Evolutionary conservation across 148 eudicot genomes (phyloP), one percentile per base, ranked within the genome.

Genomic region (Rhododendron simsii): DNA sequence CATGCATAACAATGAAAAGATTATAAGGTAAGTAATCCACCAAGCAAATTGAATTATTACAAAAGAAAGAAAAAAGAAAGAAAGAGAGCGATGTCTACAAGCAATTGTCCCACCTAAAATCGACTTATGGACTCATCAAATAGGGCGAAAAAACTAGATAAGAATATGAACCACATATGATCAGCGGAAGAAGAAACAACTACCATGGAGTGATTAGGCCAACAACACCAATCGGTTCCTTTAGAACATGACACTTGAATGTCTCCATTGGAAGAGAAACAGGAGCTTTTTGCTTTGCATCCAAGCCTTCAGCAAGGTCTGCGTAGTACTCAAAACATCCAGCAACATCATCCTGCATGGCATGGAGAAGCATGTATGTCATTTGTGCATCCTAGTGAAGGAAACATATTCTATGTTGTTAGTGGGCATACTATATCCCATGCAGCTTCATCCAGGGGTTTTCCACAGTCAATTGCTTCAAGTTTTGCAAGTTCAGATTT

Each of bases 191-290:
- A 61, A 55, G 86, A 28, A 86, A 82, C 55, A 85, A 81, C 30
- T 90, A 97, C 99, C 99, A 97, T 82, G 99, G 99, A 86, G 99
- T 95, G 87, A 97, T 97, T 84, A 97, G 90, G 20, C 98, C 99
- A 93, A 97, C 98, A 67, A 97, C 96, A 48, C 99, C 99, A 82
- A 97, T 87, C 39, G 99, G 98, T 86, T 97, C 95, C 90, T 87
- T 94, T 18, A 97, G 87, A 80, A 95, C 95, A 87, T 97, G 96
- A 88, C 90, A 86, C 87, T 94, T 97, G 85, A 97, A 94, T 88
- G 96, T 87, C 1, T 97, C 96, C 96, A 94, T 89, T 33, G 98
- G 99, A 86, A 97, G 93, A 86, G 94, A 47, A 84, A 95, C 88
- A 73, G 96, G 95, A 85, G 96, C 90, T 90, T 95, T 94, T 87